Conservation (phyloP, 495 filamentous ascomycete genomes). For the Daldinia vernicosa region DNA sequence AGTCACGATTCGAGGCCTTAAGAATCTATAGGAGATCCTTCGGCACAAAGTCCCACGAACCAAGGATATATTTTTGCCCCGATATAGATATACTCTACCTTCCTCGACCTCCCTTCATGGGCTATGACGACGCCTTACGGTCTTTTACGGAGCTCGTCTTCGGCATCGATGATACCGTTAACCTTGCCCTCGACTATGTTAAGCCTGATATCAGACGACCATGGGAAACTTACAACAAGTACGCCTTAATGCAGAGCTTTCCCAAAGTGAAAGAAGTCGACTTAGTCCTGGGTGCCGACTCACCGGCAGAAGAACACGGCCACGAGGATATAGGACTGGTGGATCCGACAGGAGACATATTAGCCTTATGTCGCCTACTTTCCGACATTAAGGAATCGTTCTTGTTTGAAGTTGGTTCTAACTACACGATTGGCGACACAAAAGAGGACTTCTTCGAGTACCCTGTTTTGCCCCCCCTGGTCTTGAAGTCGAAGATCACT, state of each 20-base stretch:
- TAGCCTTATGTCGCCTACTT: constrained; percentile 48
- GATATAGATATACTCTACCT: constrained; percentile 59
- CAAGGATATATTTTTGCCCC: constrained; percentile 56
- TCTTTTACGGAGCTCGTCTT: constrained; percentile 50
- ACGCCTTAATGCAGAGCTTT: constrained; percentile 56
- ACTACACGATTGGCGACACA: constrained; percentile 34
- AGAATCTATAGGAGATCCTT: constrained; percentile 53
- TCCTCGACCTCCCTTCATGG: constrained; percentile 55
- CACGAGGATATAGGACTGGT: constrained; percentile 48
- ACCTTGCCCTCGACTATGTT: constrained; percentile 61
- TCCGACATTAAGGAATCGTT: constrained; percentile 54
- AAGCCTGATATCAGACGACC: constrained; percentile 55
- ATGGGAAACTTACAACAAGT: constrained; percentile 65
- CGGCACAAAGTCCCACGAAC: constrained; percentile 47
- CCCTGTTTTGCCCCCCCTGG: constrained; percentile 39
- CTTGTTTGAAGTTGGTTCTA: constrained; percentile 48
- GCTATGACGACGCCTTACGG: constrained; percentile 57
- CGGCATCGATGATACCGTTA: constrained; percentile 41
- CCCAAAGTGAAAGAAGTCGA: constrained; percentile 51
- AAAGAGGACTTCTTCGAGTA: constrained; percentile 38
- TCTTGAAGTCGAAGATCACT: constrained; percentile 41
- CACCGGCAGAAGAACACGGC: constrained; percentile 23
- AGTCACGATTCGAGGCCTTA: constrained; percentile 56
- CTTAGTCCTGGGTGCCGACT: constrained; percentile 45
- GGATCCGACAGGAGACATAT: constrained; percentile 48